Conservation (phyloP, 2,329 filamentous ascomycete genomes). For the Penicillium polonicum region DNA sequence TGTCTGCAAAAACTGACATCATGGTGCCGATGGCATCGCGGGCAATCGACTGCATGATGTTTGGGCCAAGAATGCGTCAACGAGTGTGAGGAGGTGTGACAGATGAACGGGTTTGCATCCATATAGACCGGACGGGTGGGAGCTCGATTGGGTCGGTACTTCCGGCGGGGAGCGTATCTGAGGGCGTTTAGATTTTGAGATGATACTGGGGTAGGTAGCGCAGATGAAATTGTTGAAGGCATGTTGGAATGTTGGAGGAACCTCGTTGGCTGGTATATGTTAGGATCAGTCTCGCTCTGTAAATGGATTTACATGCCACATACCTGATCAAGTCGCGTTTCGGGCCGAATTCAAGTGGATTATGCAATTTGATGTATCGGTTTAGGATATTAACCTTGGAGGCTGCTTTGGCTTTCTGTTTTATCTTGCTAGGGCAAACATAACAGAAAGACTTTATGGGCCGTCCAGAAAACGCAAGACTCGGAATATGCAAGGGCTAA, state of each 20-base stretch:
- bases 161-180: constrained; percentile 3
- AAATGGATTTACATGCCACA: not conserved
- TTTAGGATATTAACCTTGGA: not conserved
- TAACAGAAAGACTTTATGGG: not conserved
- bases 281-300: not conserved
- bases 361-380: not conserved
- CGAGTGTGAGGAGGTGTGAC: constrained; percentile 20
- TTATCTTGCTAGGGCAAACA: not conserved
- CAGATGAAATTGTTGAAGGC: not conserved
- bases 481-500: constrained; percentile 3
- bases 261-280: not conserved
- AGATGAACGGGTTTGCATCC: constrained; percentile 24
- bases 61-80: constrained; percentile 25
- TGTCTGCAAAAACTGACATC: not conserved
- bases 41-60: constrained; percentile 17
- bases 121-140: constrained; percentile 19
- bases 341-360: not conserved
- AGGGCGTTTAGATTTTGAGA: not conserved
- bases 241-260: constrained; percentile 1
- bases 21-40: constrained; percentile 17
- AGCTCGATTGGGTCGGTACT: constrained; percentile 11
- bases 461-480: not conserved
- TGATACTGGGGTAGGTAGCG: not conserved
- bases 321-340: not conserved
- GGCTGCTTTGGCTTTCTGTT: not conserved